Conservation (phyloP, 148 eudicot genomes). For the Chenopodium formosanum region DNA sequence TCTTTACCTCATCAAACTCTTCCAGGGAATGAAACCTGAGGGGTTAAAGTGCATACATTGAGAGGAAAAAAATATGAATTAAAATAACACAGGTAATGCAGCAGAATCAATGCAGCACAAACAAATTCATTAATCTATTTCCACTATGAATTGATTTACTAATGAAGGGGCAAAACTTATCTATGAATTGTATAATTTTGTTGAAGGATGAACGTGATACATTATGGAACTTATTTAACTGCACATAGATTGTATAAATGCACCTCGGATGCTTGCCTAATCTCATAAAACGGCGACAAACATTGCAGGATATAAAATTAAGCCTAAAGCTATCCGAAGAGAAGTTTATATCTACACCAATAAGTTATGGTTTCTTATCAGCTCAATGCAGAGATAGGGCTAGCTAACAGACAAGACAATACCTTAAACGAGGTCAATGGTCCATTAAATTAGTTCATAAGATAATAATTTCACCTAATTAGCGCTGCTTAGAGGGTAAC, state of each 20-base stretch:
- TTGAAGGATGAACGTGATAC: conserved; percentile 8
- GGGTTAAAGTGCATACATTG: neutral
- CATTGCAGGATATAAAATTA: neutral
- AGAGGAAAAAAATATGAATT: neutral
- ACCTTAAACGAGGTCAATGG: conserved; percentile 18
- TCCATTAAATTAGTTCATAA: neutral
- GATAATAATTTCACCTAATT: neutral
- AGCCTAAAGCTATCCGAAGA: neutral
- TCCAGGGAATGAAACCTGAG: conserved; percentile 48
- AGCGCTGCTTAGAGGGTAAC: neutral
- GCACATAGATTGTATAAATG: neutral
- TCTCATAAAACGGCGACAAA: neutral
- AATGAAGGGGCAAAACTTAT: neutral
- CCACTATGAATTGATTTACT: neutral
- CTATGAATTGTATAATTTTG: neutral
- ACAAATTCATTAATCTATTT: neutral
- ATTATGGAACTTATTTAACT: neutral
- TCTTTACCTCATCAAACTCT: conserved; percentile 53
- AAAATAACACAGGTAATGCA: neutral
- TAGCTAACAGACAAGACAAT: conserved; percentile 4
- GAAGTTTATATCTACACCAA: neutral
- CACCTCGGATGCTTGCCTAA: conserved; percentile 8
- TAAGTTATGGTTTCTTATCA: neutral
- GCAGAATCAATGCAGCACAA: conserved; percentile 1
- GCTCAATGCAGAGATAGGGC: neutral